Percentiles rank a stretch among this genome's conserved stretches.
Evolutionary conservation across 2,329 filamentous ascomycete species (phyloP).

Genomic region (Cladosporium sp.): DNA sequence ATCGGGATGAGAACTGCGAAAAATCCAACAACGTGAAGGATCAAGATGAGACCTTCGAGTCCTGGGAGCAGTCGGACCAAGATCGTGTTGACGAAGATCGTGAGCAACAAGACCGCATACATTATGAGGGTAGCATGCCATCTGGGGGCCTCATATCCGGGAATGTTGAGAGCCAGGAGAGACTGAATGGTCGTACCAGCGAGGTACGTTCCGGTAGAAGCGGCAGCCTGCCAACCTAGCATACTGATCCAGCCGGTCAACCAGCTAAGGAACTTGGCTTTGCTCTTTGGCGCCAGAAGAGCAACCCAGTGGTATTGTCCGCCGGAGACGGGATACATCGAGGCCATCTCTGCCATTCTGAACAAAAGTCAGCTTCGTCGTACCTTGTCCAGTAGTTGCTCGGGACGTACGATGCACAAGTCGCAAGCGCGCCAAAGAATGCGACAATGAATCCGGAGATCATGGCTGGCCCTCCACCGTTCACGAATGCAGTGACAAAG

Average conservation of each 20-base stretch:
- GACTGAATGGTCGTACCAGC: conserved; percentile 21
- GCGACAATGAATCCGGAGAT: background rate
- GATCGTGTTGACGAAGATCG: conserved; percentile 7
- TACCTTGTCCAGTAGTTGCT: background rate
- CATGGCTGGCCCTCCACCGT: background rate
- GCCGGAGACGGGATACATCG: conserved; percentile 45
- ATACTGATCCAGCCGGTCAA: conserved; percentile 48
- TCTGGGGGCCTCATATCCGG: background rate
- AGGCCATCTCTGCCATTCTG: conserved; percentile 27
- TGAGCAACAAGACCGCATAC: conserved; percentile 13
- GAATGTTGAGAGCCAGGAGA: conserved; percentile 35
- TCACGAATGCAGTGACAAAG: background rate
- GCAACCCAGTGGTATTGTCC: conserved; percentile 44
- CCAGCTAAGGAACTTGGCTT: conserved; percentile 46
- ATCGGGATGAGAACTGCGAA: conserved; percentile 11
- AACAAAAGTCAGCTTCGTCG: background rate
- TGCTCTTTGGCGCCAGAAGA: conserved; percentile 43
- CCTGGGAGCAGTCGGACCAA: conserved; percentile 16
- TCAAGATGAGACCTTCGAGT: conserved; percentile 37
- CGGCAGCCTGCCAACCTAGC: conserved; percentile 32
- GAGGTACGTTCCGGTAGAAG: conserved; percentile 15
- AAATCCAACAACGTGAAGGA: conserved; percentile 9
- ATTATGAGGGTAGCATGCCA: conserved; percentile 18
- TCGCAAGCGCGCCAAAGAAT: background rate
- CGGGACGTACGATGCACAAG: background rate